Conservation (phyloP, 164 flowering plant genomes). For the Brasenia schreberi region DNA sequence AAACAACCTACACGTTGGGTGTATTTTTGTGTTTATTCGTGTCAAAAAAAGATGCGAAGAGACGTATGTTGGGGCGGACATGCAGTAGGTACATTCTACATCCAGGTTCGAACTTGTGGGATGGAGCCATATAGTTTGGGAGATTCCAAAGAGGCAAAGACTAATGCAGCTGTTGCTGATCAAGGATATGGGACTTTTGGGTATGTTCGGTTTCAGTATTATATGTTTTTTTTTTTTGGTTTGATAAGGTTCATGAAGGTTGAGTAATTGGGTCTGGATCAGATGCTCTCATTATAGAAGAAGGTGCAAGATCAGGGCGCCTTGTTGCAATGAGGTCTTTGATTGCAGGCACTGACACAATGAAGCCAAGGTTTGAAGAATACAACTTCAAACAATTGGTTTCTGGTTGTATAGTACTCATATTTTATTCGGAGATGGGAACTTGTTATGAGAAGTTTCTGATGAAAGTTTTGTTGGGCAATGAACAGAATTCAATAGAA, state of each 20-base stretch:
- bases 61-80: no score
- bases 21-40: no score
- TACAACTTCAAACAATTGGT: no score
- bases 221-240: background rate
- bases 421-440: background rate
- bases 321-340: slow-evolving; percentile 74
- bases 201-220: background rate
- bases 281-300: slow-evolving; percentile 79
- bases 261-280: slow-evolving; percentile 2
- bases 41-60: no score
- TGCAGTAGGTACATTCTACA: no score
- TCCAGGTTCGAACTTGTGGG: no score
- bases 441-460: background rate
- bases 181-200: background rate
- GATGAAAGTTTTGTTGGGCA: background rate
- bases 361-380: slow-evolving; percentile 44
- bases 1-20: no score
- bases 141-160: background rate
- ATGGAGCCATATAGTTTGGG: background rate
- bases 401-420: background rate
- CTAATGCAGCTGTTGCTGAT: background rate
- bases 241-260: background rate
- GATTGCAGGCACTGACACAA: slow-evolving; percentile 96
- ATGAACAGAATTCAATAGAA: slow-evolving; percentile 52
- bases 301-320: slow-evolving; percentile 80